A percentile compares a stretch with the other conserved stretches of the same genome.
Evolutionary conservation across 129 eudicot genomes (phyloP).

Genomic region (Helichrysum umbraculigerum): DNA sequence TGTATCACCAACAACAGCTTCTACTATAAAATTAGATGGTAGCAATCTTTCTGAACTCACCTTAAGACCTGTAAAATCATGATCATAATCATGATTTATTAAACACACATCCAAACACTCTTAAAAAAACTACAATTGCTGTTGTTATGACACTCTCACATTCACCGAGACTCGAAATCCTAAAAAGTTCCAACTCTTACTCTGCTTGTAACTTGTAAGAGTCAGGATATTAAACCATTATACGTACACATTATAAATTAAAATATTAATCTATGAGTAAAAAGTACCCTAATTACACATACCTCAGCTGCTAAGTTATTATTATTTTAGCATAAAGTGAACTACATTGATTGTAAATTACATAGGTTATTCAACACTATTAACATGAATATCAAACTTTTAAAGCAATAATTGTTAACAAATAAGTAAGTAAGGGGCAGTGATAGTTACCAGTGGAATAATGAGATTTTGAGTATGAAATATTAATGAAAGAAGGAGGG

Average conservation of each 20-base stretch:
- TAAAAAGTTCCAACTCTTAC: background rate
- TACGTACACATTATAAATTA: background rate
- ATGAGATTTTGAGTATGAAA: background rate
- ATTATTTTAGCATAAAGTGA: background rate
- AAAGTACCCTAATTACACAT: background rate
- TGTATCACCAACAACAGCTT: conserved; percentile 44
- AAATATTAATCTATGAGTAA: background rate
- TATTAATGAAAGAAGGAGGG: background rate
- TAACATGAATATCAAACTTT: background rate
- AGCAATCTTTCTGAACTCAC: conserved; percentile 34
- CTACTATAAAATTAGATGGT: conserved; percentile 23
- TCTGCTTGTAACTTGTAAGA: background rate
- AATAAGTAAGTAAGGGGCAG: too few species aligned
- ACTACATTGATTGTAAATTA: background rate
- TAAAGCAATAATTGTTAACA: background rate
- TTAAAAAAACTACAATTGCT: background rate
- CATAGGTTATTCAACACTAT: background rate
- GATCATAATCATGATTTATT: too few species aligned
- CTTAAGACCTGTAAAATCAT: conserved; percentile 41
- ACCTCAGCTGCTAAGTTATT: background rate
- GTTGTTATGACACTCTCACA: background rate
- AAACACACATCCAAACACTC: background rate
- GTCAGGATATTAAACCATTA: background rate
- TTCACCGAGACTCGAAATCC: background rate
- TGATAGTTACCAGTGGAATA: background rate